phyloP scores from a whole-genome alignment of 768 basidiomycete genomes.

The Leccinum boreale region DNA sequence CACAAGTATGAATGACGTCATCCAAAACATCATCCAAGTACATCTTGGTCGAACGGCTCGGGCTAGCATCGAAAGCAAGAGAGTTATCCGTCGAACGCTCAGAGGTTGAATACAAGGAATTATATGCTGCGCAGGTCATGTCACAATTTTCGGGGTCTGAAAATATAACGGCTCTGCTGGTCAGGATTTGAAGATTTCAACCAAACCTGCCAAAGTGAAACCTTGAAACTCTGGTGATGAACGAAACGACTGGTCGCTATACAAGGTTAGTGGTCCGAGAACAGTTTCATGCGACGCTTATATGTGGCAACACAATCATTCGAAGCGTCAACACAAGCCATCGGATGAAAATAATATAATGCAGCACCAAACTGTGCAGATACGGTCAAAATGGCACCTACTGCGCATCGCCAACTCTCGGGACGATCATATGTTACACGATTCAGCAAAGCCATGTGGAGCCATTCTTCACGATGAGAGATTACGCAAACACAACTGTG shows the following conservation, averaged over 20 bases:
- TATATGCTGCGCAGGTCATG: not conserved
- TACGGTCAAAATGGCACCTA: not conserved
- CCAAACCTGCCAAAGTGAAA: not conserved
- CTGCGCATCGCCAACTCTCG: not conserved
- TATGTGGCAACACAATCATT: not conserved
- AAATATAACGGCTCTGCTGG: not conserved
- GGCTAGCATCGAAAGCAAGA: constrained; percentile 1
- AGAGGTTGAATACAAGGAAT: not conserved
- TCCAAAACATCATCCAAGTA: not conserved
- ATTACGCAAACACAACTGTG: not conserved
- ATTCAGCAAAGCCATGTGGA: not conserved
- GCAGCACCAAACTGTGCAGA: not conserved
- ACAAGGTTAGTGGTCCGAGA: not conserved
- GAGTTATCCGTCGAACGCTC: not conserved
- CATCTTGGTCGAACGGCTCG: not conserved
- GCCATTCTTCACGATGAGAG: not conserved
- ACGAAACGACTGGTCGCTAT: not conserved
- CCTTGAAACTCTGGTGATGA: not conserved
- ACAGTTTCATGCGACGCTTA: not conserved
- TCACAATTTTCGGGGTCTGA: not conserved
- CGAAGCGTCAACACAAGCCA: not conserved
- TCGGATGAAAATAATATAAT: not conserved
- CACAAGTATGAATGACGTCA: constrained; percentile 1
- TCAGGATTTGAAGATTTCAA: not conserved
- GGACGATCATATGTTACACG: not conserved